A percentile compares a stretch with the other conserved stretches of the same genome.
These are phyloP conservation scores for Striga asiatica DNA, from an alignment of 257 asterid genomes.

Conservation along the genomic window DNA sequence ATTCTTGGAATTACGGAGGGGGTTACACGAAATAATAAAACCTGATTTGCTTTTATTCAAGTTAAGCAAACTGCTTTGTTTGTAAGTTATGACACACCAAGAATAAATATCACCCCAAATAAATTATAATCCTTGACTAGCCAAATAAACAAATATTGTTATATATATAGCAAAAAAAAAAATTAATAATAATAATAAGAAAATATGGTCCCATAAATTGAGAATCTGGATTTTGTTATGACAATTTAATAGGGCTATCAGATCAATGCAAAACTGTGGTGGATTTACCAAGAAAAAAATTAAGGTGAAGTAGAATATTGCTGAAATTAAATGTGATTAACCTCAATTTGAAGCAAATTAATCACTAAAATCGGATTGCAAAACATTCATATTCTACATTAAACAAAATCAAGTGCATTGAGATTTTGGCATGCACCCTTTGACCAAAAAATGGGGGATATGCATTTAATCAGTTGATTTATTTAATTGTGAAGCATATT, in stretches of 20 bases:
- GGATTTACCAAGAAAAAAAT: too few relatives aligned
- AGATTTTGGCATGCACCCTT: conserved; percentile 19
- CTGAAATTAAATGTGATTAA: background rate
- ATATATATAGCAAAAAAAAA: too few relatives aligned
- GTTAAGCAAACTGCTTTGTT: conserved; percentile 26
- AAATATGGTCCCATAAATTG: too few relatives aligned
- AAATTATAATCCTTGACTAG: too few relatives aligned
- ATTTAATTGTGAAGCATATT: too few relatives aligned
- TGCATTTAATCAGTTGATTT: conserved; percentile 8
- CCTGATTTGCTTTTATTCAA: conserved; percentile 19
- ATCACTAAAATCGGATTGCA: conserved; percentile 8
- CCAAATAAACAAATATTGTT: too few relatives aligned
- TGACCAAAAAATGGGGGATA: conserved; percentile 12
- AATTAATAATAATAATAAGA: too few relatives aligned
- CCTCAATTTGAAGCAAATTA: background rate
- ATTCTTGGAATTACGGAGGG: conserved; percentile 16
- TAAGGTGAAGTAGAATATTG: too few relatives aligned
- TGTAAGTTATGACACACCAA: conserved; percentile 27
- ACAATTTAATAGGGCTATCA: background rate
- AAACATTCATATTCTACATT: background rate
- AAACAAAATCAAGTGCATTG: conserved; percentile 13
- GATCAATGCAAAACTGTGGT: background rate
- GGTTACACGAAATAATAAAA: conserved; percentile 21
- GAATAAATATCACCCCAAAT: too few relatives aligned
- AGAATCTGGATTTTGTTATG: background rate